These are phyloP conservation scores for Cucumis cinereus DNA, from an alignment of 306 rosid genomes.

Conservation along the genomic window DNA sequence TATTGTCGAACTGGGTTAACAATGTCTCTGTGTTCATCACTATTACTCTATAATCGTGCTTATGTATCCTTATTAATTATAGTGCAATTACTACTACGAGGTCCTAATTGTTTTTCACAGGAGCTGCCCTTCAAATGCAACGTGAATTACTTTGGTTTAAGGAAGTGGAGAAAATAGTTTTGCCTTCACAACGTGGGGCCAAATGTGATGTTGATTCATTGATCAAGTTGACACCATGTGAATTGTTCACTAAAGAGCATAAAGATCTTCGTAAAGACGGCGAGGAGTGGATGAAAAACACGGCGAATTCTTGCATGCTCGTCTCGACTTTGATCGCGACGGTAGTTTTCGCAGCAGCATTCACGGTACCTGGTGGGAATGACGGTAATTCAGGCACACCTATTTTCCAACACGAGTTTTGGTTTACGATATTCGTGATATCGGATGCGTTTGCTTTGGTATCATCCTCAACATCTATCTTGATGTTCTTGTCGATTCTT, in stretches of 20 bases:
- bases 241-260: background rate
- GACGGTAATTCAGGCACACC: background rate
- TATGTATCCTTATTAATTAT: too few relatives aligned
- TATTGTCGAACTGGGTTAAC: too few relatives aligned
- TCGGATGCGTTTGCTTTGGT: background rate
- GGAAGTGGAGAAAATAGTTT: constrained; percentile 36
- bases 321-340: background rate
- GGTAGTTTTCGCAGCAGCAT: background rate
- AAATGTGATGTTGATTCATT: background rate
- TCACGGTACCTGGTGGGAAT: background rate
- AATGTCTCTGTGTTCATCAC: too few relatives aligned
- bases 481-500: background rate
- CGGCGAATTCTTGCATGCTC: background rate
- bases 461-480: background rate
- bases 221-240: background rate
- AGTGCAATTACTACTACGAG: too few relatives aligned
- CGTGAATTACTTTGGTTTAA: constrained; percentile 23
- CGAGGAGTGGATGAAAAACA: background rate
- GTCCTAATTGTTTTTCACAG: too few relatives aligned
- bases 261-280: background rate
- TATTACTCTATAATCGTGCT: too few relatives aligned
- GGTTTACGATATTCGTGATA: background rate
- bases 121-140: constrained; percentile 27
- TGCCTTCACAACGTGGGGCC: background rate
- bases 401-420: background rate